These are phyloP conservation scores for Fraxinus albicans DNA, from an alignment of 305 asterid species.

Conservation along the genomic window DNA sequence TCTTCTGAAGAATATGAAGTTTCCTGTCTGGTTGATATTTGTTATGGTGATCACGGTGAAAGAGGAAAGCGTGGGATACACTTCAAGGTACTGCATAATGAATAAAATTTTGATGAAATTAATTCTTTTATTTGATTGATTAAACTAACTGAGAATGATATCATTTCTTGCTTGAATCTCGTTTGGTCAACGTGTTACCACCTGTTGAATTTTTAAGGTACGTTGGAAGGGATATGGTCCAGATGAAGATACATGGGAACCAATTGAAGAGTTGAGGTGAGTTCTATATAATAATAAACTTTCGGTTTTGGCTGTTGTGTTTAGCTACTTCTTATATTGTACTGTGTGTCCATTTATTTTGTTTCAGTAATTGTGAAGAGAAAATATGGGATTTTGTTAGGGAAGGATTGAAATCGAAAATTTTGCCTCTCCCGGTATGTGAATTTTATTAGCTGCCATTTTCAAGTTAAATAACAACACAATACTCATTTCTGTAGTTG, in stretches of 20 bases:
- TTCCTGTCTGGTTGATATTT: constrained; percentile 42
- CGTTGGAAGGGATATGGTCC: constrained; percentile 63
- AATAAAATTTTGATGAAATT: not conserved
- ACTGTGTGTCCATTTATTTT: not conserved
- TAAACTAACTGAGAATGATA: not conserved
- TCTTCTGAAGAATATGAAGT: constrained; percentile 55
- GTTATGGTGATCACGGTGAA: constrained; percentile 69
- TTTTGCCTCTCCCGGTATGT: constrained; percentile 57
- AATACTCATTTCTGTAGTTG: not conserved
- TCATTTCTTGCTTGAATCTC: not conserved
- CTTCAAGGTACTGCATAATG: constrained; percentile 51
- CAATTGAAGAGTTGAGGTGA: constrained; percentile 47
- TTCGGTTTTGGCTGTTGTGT: not conserved
- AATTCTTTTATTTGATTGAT: constrained; percentile 5
- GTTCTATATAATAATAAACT: not conserved
- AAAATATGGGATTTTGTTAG: constrained; percentile 42
- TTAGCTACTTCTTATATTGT: not conserved
- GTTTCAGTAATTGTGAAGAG: constrained; percentile 46
- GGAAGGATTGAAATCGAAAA: constrained; percentile 34
- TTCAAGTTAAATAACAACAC: not conserved
- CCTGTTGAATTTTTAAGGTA: constrained; percentile 33
- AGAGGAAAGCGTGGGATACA: constrained; percentile 47
- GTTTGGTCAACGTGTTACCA: constrained; percentile 2
- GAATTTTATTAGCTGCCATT: not conserved
- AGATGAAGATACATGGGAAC: constrained; percentile 66